Evolutionary conservation across 108 stramenopile genomes (phyloP).

Genomic region (Pseudonitzschia multiseries): DNA sequence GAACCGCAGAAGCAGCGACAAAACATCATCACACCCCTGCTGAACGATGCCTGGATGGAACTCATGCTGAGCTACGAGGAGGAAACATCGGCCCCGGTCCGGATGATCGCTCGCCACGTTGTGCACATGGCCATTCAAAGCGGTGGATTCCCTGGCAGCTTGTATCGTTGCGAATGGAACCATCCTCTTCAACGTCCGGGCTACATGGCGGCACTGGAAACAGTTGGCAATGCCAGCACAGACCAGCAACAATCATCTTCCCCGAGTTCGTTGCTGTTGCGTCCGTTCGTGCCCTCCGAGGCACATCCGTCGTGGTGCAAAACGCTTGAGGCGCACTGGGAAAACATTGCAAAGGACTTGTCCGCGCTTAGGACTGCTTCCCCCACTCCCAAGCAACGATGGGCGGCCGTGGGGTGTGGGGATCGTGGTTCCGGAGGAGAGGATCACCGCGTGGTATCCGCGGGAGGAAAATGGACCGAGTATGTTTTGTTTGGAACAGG

Average conservation of each 20-base stretch:
- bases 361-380: neutral
- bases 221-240: neutral
- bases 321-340: slow-evolving; percentile 46
- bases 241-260: neutral
- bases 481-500: slow-evolving; percentile 81
- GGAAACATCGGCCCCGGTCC: slow-evolving; percentile 16
- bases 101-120: slow-evolving; percentile 45
- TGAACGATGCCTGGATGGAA: slow-evolving; percentile 66
- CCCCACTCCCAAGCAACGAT: slow-evolving; percentile 3
- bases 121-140: slow-evolving; percentile 48
- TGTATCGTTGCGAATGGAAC: slow-evolving; percentile 47
- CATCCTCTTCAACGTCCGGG: slow-evolving; percentile 65
- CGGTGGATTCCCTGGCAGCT: neutral
- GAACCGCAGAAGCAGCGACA: slow-evolving; percentile 1
- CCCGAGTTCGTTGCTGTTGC: slow-evolving; percentile 5
- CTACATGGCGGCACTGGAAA: slow-evolving; percentile 38
- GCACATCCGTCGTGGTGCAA: slow-evolving; percentile 63
- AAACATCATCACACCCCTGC: slow-evolving; percentile 3
- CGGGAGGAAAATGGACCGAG: slow-evolving; percentile 65
- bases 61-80: slow-evolving; percentile 60
- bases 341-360: slow-evolving; percentile 47
- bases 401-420: slow-evolving; percentile 60
- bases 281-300: slow-evolving; percentile 27
- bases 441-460: slow-evolving; percentile 64
- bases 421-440: slow-evolving; percentile 60